phyloP scores from a whole-genome alignment of 306 rosid species.

The Vigna radiata region DNA sequence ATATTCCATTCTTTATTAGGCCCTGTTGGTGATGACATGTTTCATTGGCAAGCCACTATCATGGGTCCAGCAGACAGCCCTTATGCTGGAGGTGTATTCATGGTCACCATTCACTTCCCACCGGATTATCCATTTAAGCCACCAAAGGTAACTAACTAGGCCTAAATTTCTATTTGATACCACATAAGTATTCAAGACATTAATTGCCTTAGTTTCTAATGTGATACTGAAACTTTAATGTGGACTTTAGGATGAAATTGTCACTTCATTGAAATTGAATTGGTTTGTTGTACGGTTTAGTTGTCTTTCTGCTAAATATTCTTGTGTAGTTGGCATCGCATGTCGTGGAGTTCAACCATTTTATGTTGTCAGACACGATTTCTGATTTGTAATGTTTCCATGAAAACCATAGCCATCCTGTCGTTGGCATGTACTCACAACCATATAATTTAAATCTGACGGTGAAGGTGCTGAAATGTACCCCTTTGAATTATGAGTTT shows the following conservation, averaged over 20 bases:
- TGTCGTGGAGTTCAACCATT: conserved; percentile 16
- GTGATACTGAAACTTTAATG: not conserved
- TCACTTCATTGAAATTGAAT: not conserved
- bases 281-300: not conserved
- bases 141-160: conserved; percentile 54
- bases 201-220: not conserved
- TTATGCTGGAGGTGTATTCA: conserved; percentile 64
- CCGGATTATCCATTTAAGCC: conserved; percentile 72
- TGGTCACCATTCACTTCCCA: conserved; percentile 61
- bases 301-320: not conserved
- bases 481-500: not conserved
- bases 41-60: conserved; percentile 67
- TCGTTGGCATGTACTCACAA: not conserved
- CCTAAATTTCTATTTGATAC: not conserved
- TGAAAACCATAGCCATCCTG: not conserved
- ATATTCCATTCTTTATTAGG: conserved; percentile 38
- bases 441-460: not conserved
- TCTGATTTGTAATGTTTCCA: conserved; percentile 8
- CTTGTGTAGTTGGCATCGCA: not conserved
- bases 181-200: not conserved
- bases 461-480: not conserved
- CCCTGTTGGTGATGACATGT: conserved; percentile 61
- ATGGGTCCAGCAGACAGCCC: conserved; percentile 66
- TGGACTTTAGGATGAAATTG: not conserved
- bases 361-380: not conserved